A percentile compares a stretch with the other conserved stretches of the same genome.
Conservation (phyloP, 352 stramenopile species). For the Globisporangium nodosum region DNA sequence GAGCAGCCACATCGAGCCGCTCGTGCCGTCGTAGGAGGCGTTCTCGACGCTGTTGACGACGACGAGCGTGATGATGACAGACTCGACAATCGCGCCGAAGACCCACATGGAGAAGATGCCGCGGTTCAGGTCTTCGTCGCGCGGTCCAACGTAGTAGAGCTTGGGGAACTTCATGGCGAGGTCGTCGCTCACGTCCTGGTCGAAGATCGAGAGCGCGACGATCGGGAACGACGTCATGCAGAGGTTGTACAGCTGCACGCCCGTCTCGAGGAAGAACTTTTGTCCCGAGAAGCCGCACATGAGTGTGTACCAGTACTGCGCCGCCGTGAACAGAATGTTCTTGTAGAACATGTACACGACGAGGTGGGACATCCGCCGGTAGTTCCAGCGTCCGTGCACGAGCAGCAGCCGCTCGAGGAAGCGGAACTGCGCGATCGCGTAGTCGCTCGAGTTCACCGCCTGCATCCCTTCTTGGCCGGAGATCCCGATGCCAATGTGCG, state of each 20-base stretch:
- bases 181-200: conserved; percentile 64
- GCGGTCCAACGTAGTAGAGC: conserved; percentile 55
- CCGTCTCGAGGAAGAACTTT: conserved; percentile 81
- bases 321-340: conserved; percentile 76
- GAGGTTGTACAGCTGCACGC: conserved; percentile 80
- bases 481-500: conserved; percentile 90
- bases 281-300: conserved; percentile 74
- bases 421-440: conserved; percentile 91
- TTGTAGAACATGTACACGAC: conserved; percentile 95
- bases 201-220: conserved; percentile 57
- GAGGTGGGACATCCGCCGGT: conserved; percentile 85
- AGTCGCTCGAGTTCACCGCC: conserved; percentile 92
- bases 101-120: conserved; percentile 67
- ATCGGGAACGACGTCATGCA: conserved; percentile 66
- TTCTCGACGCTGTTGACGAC: conserved; percentile 38
- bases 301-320: conserved; percentile 76
- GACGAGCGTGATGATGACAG: conserved; percentile 63
- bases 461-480: conserved; percentile 90
- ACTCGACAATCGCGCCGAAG: conserved; percentile 62
- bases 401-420: conserved; percentile 88
- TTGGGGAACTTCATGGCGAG: conserved; percentile 68
- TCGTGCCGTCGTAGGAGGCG: conserved; percentile 25
- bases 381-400: conserved; percentile 91
- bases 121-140: conserved; percentile 63
- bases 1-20: conserved; percentile 66